phyloP scores from a whole-genome alignment of 2,329 filamentous ascomycete genomes.

The Mycogone perniciosa region DNA sequence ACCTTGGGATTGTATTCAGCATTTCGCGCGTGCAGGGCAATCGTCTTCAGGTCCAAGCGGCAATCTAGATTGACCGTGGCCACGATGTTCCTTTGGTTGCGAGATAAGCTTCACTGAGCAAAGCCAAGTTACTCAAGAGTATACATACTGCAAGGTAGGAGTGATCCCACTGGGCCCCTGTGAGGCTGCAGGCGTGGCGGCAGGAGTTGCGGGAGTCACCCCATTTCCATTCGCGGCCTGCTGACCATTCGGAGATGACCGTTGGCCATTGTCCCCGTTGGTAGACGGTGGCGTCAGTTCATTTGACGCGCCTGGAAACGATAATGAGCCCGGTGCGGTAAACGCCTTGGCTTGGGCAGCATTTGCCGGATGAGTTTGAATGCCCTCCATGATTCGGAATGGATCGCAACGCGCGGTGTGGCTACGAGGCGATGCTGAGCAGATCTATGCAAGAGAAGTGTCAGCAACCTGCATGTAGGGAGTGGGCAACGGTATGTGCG shows the following conservation, averaged over 20 bases:
- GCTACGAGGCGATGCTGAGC: slow-evolving; percentile 21
- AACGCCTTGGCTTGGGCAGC: slow-evolving; percentile 94
- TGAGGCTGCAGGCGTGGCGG: slow-evolving; percentile 79
- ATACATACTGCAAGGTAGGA: slow-evolving; percentile 95
- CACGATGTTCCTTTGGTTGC: slow-evolving; percentile 82
- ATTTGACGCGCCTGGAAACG: slow-evolving; percentile 77
- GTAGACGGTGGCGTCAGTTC: slow-evolving; percentile 76
- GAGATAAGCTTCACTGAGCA: slow-evolving; percentile 48
- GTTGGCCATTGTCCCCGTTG: slow-evolving; percentile 51
- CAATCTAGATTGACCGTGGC: slow-evolving; percentile 98
- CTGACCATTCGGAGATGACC: slow-evolving; percentile 37
- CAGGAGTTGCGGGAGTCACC: slow-evolving; percentile 84
- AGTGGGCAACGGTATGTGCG: not conserved
- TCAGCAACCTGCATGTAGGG: slow-evolving; percentile 21
- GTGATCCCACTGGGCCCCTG: slow-evolving; percentile 83
- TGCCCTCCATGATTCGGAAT: slow-evolving; percentile 66
- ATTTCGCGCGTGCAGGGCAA: slow-evolving; percentile 94
- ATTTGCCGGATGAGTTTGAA: slow-evolving; percentile 86
- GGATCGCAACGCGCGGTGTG: slow-evolving; percentile 17
- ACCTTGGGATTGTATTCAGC: slow-evolving; percentile 99
- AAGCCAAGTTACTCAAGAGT: slow-evolving; percentile 25
- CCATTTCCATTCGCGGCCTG: slow-evolving; percentile 63
- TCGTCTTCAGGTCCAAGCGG: slow-evolving; percentile 96
- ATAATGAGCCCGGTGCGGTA: slow-evolving; percentile 85
- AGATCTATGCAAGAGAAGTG: slow-evolving; percentile 24